Evolutionary conservation across 2,329 filamentous ascomycete species (phyloP), one percentile per base, ranked within the genome.

Genomic region (Pezicula radicicola): DNA sequence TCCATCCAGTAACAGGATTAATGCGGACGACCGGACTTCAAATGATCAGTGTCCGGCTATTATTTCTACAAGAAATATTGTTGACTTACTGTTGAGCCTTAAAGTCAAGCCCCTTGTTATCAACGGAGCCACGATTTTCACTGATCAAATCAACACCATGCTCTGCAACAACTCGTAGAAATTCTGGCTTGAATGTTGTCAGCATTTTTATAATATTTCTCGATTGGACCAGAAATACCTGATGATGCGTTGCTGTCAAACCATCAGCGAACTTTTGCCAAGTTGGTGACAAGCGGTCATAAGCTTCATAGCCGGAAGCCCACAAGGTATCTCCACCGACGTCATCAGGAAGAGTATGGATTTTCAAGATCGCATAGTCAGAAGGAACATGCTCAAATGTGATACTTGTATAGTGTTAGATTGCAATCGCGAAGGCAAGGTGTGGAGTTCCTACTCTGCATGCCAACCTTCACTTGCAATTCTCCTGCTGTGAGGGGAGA

Each of bases 1-100:
- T 81, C 77, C 79, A 82, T 0, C 79, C 79, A 2, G 78, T 82
- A 2, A 80, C 55, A 2, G 57, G 82, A 60, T 85, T 85, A 5
- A 81, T 84, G 3, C 82, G 74, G 40, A 84, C 70, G 3, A 83
- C 67, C 1, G 80, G 80, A 60, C 55, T 49, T 48, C 18, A 30
- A 36, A 28, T 40, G 7, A 27, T 48, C n/a, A 44, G 45, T 18
- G 33, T 30, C 15, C 8, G 21, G 21, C 3, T 3, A 21, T 21
- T 19, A 50, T 4, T 36, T 16, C 15, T 21, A 51, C 12, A 15
- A 10, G 21, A n/a, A 13, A 21, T 45, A 25, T 21, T 21, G 5
- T 21, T 21, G 18, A 28, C 55, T 41, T 49, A 58, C 55, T 80
- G 77, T 2, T 73, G 69, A 0, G 81, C 75, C 39, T 64, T 66